These are phyloP conservation scores for Microbotryum intermedium DNA, from an alignment of 1,284 basidiomycete genomes.

Conservation along the genomic window DNA sequence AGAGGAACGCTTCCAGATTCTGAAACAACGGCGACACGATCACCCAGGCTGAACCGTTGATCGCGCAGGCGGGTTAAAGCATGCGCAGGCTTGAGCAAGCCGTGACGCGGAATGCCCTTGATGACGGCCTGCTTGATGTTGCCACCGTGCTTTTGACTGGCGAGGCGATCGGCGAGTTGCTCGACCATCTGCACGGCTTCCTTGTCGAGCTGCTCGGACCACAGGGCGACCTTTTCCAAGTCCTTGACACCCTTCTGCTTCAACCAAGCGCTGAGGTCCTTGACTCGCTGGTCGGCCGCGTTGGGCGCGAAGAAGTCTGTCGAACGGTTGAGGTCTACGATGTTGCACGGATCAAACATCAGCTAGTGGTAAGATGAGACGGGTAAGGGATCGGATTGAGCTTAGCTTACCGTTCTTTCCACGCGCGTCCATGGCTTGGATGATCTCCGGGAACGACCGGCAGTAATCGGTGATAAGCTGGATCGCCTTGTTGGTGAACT, in stretches of 20 bases:
- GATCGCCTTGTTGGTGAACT: constrained; percentile 82
- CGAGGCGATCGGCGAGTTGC: constrained; percentile 59
- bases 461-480: constrained; percentile 76
- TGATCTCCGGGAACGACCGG: constrained; percentile 73
- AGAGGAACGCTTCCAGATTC: constrained; percentile 87
- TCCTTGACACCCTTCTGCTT: constrained; percentile 76
- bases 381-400: no score
- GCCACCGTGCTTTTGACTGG: constrained; percentile 50
- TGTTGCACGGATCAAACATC: not conserved
- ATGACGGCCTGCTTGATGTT: constrained; percentile 81
- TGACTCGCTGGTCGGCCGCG: constrained; percentile 61
- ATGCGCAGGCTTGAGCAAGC: constrained; percentile 86
- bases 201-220: constrained; percentile 83
- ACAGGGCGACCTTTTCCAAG: constrained; percentile 85
- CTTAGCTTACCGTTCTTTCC: constrained; percentile 2
- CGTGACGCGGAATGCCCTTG: constrained; percentile 85
- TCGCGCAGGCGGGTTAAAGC: constrained; percentile 81
- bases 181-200: constrained; percentile 71
- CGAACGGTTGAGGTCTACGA: constrained; percentile 50
- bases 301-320: constrained; percentile 61
- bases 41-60: constrained; percentile 85
- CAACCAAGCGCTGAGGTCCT: constrained; percentile 76
- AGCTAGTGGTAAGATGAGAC: not conserved
- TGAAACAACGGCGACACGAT: constrained; percentile 90
- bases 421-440: constrained; percentile 53